phyloP scores from a whole-genome alignment of 495 filamentous ascomycete genomes.

The Mycothermus thermophilus region DNA sequence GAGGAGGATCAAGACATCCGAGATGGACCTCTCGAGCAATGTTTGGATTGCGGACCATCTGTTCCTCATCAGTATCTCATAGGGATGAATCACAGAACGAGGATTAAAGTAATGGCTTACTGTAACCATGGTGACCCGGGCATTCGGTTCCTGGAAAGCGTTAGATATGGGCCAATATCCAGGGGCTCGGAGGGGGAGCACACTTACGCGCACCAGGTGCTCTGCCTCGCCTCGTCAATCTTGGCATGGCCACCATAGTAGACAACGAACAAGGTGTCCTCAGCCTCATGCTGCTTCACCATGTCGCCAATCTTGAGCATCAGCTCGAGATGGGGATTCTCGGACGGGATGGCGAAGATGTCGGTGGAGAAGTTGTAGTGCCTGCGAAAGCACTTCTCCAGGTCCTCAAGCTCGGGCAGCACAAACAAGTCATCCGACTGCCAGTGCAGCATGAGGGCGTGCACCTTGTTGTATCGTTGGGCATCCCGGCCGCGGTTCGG shows the following conservation, averaged over 20 bases:
- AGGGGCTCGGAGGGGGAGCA: background rate
- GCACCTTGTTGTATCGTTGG: slow-evolving; percentile 38
- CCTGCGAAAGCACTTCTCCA: slow-evolving; percentile 34
- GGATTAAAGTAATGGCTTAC: slow-evolving; percentile 1
- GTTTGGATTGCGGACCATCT: slow-evolving; percentile 42
- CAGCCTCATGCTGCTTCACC: slow-evolving; percentile 35
- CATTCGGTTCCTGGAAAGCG: slow-evolving; percentile 17
- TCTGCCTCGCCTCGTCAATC: slow-evolving; percentile 38
- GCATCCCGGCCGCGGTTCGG: slow-evolving; percentile 29
- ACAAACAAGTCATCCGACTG: slow-evolving; percentile 40
- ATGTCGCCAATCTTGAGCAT: slow-evolving; percentile 35
- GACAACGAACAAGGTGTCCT: slow-evolving; percentile 36
- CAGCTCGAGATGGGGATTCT: slow-evolving; percentile 35
- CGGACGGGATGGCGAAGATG: slow-evolving; percentile 36
- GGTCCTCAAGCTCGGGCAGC: slow-evolving; percentile 34
- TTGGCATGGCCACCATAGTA: slow-evolving; percentile 43
- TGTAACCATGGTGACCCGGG: slow-evolving; percentile 32
- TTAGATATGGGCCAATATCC: slow-evolving; percentile 1
- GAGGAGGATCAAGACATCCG: slow-evolving; percentile 39
- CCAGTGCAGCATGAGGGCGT: slow-evolving; percentile 41
- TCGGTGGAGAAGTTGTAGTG: slow-evolving; percentile 36
- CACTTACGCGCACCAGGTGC: slow-evolving; percentile 39
- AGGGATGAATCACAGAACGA: background rate
- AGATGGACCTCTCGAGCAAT: slow-evolving; percentile 36
- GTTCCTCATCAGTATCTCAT: background rate